Conservation (phyloP, 345 rosid genomes). For the Syzygium grande region DNA sequence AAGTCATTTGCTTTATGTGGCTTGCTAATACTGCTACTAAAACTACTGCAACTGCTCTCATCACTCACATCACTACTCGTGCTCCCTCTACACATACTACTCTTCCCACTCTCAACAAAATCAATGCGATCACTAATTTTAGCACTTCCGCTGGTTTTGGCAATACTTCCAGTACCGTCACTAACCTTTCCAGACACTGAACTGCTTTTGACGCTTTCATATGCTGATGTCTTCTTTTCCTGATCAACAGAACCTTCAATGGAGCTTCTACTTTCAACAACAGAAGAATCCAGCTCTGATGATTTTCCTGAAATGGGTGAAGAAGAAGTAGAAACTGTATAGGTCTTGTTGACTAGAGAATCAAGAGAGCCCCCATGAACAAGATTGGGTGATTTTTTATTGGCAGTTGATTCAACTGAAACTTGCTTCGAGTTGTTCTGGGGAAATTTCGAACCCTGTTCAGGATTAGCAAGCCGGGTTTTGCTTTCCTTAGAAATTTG, state of each 20-base stretch:
- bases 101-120: constrained; percentile 78
- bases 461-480: neutral
- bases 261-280: constrained; percentile 36
- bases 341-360: constrained; percentile 1
- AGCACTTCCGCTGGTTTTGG: constrained; percentile 38
- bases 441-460: neutral
- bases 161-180: constrained; percentile 65
- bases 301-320: neutral
- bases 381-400: neutral
- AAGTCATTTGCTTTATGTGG: constrained; percentile 86
- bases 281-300: constrained; percentile 24
- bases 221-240: constrained; percentile 57
- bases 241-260: constrained; percentile 38
- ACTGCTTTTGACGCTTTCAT: constrained; percentile 66
- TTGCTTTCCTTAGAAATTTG: neutral
- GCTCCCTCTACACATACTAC: constrained; percentile 88
- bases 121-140: constrained; percentile 78
- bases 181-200: constrained; percentile 73
- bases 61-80: constrained; percentile 85
- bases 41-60: constrained; percentile 91
- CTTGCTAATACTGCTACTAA: constrained; percentile 71
- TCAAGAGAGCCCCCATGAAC: neutral
- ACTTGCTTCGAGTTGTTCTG: neutral
- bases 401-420: neutral
- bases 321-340: neutral